Evolutionary conservation across 306 rosid genomes (phyloP).

Genomic region (Trifolium subterraneum): DNA sequence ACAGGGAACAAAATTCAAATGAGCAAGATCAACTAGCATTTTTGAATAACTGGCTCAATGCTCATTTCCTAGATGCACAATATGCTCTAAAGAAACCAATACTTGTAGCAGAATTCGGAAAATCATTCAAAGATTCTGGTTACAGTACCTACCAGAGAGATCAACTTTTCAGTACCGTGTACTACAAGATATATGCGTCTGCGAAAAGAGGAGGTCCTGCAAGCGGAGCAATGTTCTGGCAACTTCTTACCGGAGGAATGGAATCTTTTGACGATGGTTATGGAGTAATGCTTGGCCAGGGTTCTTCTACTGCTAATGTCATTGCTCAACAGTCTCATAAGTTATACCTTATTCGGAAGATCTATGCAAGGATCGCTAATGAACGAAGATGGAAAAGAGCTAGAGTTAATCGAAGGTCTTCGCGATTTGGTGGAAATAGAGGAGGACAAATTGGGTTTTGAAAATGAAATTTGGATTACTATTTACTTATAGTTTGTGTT

Average conservation of each 20-base stretch:
- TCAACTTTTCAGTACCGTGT: conserved; percentile 63
- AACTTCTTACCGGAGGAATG: conserved; percentile 83
- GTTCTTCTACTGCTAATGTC: conserved; percentile 73
- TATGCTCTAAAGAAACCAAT: conserved; percentile 68
- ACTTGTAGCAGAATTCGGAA: conserved; percentile 76
- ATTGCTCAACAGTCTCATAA: conserved; percentile 76
- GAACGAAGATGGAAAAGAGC: conserved; percentile 59
- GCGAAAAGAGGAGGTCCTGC: conserved; percentile 83
- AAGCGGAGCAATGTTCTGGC: conserved; percentile 86
- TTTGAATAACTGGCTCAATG: conserved; percentile 77
- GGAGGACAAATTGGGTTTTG: conserved; percentile 61
- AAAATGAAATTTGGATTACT: conserved; percentile 34
- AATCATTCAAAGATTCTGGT: conserved; percentile 69
- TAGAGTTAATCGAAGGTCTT: conserved; percentile 47
- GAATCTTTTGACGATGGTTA: conserved; percentile 83
- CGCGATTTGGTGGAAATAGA: conserved; percentile 47
- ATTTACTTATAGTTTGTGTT: conserved; percentile 17
- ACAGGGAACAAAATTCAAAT: conserved; percentile 68
- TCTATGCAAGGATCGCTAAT: conserved; percentile 57
- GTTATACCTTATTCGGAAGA: conserved; percentile 58
- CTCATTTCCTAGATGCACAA: conserved; percentile 77
- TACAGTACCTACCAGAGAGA: conserved; percentile 67
- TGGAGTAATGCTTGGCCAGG: conserved; percentile 69
- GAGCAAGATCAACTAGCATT: conserved; percentile 64
- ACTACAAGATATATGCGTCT: conserved; percentile 73